Conservation (phyloP, 805 yeast genomes). For the Candida fluviatilis region DNA sequence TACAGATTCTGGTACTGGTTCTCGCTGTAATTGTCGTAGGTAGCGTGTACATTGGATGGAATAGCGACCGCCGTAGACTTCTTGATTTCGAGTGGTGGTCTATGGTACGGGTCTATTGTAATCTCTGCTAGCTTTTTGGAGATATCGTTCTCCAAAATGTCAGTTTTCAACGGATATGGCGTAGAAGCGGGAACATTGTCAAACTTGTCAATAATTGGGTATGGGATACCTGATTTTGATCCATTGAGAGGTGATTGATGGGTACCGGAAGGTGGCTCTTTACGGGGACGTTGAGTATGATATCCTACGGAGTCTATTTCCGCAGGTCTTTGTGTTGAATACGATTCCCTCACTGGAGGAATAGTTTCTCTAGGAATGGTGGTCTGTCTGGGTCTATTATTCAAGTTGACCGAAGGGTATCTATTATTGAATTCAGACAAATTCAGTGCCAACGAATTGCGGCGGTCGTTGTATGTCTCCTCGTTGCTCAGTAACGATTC, state of each 20-base stretch:
- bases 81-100: constrained; percentile 2
- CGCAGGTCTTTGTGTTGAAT: too few species aligned
- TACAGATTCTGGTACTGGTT: neutral
- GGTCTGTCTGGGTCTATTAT: neutral
- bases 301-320: too few species aligned
- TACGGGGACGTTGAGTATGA: too few species aligned
- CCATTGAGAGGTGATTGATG: too few species aligned
- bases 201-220: neutral
- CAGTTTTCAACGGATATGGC: constrained; percentile 7
- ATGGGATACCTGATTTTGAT: neutral
- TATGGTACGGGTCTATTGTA: neutral
- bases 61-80: constrained; percentile 4
- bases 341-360: too few species aligned
- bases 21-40: neutral
- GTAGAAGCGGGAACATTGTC: neutral
- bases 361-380: too few species aligned
- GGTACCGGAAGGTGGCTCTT: too few species aligned
- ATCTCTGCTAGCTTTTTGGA: neutral
- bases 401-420: neutral
- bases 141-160: neutral
- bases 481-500: neutral
- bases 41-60: constrained; percentile 5
- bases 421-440: constrained; percentile 2
- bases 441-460: neutral
- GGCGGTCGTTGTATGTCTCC: neutral